Conservation (phyloP, 2,329 filamentous ascomycete species). For the Teratosphaeria nubilosa region DNA sequence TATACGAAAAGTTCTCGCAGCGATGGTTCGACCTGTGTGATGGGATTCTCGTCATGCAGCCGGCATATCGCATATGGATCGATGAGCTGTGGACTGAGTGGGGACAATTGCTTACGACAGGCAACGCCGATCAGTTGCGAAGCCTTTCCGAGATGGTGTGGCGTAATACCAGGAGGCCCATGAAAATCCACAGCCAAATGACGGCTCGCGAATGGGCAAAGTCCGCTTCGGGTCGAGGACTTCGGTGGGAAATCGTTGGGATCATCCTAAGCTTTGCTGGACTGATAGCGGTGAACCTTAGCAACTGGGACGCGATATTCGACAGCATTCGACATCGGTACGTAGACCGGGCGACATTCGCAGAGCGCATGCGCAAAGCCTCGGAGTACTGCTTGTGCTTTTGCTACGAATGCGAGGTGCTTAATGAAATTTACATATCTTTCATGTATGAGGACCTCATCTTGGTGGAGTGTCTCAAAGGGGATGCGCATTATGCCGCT, state of each 20-base stretch:
- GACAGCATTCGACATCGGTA: constrained; percentile 40
- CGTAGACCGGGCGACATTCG: constrained; percentile 36
- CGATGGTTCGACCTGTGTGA: constrained; percentile 26
- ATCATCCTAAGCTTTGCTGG: constrained; percentile 29
- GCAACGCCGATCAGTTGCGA: constrained; percentile 24
- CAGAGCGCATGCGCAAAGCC: constrained; percentile 29
- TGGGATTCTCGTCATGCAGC: constrained; percentile 23
- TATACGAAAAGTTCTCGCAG: constrained; percentile 21
- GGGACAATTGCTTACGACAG: constrained; percentile 17
- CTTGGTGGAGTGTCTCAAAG: constrained; percentile 23
- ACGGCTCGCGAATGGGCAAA: constrained; percentile 29
- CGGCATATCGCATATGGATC: constrained; percentile 24
- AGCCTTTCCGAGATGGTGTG: constrained; percentile 32
- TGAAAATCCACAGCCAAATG: constrained; percentile 28
- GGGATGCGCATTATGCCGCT: constrained; percentile 17
- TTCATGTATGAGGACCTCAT: constrained; percentile 26
- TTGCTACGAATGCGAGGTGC: constrained; percentile 25
- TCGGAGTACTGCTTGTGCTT: constrained; percentile 26
- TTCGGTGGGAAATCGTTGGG: constrained; percentile 37
- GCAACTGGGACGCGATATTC: constrained; percentile 26
- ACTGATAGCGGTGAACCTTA: constrained; percentile 25
- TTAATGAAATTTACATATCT: constrained; percentile 25
- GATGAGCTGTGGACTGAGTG: constrained; percentile 28
- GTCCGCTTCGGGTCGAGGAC: constrained; percentile 28
- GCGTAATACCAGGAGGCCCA: constrained; percentile 30